phyloP scores from a whole-genome alignment of 1,284 basidiomycete genomes.

The Porogramme epimiltina region DNA sequence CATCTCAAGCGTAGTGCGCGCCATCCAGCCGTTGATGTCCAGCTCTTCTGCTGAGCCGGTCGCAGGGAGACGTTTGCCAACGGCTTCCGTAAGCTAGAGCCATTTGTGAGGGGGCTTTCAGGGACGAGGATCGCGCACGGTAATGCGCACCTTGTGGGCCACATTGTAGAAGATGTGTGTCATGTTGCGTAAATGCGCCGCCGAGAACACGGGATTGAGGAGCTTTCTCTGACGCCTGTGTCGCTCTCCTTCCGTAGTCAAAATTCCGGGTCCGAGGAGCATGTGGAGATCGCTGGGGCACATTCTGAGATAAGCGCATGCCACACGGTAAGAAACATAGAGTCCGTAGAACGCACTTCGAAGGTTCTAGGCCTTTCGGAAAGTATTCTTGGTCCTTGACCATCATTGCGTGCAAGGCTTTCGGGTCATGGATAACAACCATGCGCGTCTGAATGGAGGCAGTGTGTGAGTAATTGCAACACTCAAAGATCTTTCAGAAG shows the following conservation, averaged over 20 bases:
- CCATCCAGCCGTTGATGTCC: constrained; percentile 36
- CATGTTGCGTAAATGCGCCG: constrained; percentile 12
- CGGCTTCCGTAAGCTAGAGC: no score
- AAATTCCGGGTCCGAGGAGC: constrained; percentile 9
- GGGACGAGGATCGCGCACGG: no score
- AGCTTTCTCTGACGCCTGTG: constrained; percentile 17
- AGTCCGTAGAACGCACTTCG: constrained; percentile 1
- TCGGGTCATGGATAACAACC: constrained; percentile 25
- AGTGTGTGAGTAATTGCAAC: neutral
- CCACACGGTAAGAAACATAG: no score
- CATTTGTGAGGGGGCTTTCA: neutral
- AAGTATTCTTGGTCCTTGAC: constrained; percentile 35
- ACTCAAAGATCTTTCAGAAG: neutral
- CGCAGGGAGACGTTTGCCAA: constrained; percentile 9
- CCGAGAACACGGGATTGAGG: constrained; percentile 16
- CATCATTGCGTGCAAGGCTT: constrained; percentile 39
- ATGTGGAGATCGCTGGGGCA: constrained; percentile 4
- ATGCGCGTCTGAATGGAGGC: neutral
- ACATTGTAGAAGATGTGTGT: constrained; percentile 12
- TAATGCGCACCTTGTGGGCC: constrained; percentile 2
- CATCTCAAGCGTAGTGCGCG: constrained; percentile 35
- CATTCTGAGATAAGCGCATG: neutral
- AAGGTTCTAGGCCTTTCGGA: constrained; percentile 1
- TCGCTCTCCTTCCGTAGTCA: constrained; percentile 3
- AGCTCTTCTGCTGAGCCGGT: constrained; percentile 12